These are phyloP conservation scores for Fusarium sp. DNA, from an alignment of 2,329 filamentous ascomycete species.

Conservation along the genomic window DNA sequence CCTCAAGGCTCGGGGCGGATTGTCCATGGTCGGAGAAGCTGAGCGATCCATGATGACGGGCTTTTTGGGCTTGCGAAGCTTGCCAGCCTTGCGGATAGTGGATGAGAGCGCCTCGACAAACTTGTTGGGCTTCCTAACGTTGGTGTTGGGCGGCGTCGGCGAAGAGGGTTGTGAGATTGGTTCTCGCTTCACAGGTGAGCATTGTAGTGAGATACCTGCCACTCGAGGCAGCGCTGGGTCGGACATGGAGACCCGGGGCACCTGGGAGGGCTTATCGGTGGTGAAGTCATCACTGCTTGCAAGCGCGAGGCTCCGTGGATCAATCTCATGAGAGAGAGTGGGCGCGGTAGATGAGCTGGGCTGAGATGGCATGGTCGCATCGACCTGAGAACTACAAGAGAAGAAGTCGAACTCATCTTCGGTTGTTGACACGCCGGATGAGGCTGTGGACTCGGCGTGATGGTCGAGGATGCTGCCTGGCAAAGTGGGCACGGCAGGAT, in stretches of 20 bases:
- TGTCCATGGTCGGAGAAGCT: slow-evolving; percentile 50
- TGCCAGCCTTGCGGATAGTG: slow-evolving; percentile 55
- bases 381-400: slow-evolving; percentile 49
- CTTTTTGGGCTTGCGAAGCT: slow-evolving; percentile 49
- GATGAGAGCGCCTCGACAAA: slow-evolving; percentile 57
- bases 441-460: slow-evolving; percentile 48
- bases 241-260: slow-evolving; percentile 56
- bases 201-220: slow-evolving; percentile 60
- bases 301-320: slow-evolving; percentile 46
- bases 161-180: slow-evolving; percentile 48
- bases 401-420: slow-evolving; percentile 53
- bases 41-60: slow-evolving; percentile 37
- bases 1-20: slow-evolving; percentile 50
- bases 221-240: slow-evolving; percentile 61
- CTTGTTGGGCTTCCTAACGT: slow-evolving; percentile 51
- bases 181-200: slow-evolving; percentile 48
- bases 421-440: slow-evolving; percentile 51
- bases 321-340: slow-evolving; percentile 43
- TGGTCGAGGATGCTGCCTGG: slow-evolving; percentile 46
- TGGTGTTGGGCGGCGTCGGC: slow-evolving; percentile 48
- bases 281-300: slow-evolving; percentile 19
- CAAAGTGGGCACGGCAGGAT: slow-evolving; percentile 41
- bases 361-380: slow-evolving; percentile 39
- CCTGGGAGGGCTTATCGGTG: slow-evolving; percentile 36
- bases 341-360: slow-evolving; percentile 26